Evolutionary conservation across 2,329 filamentous ascomycete genomes (phyloP), one percentile per base, ranked within the genome.

Genomic region (Phoma sp.): DNA sequence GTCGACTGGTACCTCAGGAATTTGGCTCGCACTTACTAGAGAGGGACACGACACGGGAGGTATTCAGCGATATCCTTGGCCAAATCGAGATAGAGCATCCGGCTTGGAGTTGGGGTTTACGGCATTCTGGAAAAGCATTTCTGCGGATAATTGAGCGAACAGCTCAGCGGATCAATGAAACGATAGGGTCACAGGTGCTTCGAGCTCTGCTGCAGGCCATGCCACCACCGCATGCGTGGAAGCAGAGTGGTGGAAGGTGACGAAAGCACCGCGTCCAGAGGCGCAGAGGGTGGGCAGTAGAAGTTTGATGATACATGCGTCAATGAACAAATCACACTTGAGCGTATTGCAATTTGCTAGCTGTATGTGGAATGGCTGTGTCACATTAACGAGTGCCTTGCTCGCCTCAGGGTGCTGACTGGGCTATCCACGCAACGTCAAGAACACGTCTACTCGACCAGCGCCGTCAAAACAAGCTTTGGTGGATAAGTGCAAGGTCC

Each of bases 1-100:
- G 93, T 99, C 63, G 95, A 99, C 80, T 99, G 95, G 95, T 99
- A 99, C 78, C 86, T 99, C 74, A 89, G 95, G 75, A 99, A 99
- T 83, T 83, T 99, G 72, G 91, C 93, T 57, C 89, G 95, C 76
- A 96, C 93, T 54, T 99, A 99, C 83, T 96, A 89, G 63, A 63
- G 38, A 23, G 51, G 38, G 47, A 50, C 15, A 43, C 32, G 33
- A 46, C 21, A 34, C 18, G 37, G 33, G 39, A 56, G 51, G 45
- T 32, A 39, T 48, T 26, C 36, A 56, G 23, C 47, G 37, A 39
- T 46, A 45, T 32, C 46, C 53, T 49, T 49, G 55, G 57, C 50
- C 53, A 50, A 48, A 57, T 59, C 53, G 62, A 52, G 51, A 64
- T 63, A 66, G 59, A 69, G 70, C 67, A 74, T 72, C 67, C 62